phyloP scores from a whole-genome alignment of 1,284 basidiomycete genomes.

The Trichosporon inkin region DNA sequence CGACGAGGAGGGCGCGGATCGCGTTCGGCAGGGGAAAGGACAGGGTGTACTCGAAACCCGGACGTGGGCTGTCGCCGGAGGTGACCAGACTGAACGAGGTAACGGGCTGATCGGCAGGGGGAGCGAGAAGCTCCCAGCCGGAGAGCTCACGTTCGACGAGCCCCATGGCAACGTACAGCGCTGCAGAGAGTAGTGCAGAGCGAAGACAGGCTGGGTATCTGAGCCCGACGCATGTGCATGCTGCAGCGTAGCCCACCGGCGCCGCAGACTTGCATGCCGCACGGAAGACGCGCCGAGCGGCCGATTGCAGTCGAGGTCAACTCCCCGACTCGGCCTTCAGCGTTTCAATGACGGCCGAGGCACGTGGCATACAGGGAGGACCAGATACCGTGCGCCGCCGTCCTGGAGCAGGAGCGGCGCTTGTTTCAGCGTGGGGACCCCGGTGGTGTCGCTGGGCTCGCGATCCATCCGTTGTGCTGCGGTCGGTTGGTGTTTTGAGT shows the following conservation, averaged over 20 bases:
- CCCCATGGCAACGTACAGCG: slow-evolving; percentile 15
- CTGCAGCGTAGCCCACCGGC: too few relatives aligned
- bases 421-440: background rate
- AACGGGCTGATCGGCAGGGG: slow-evolving; percentile 19
- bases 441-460: background rate
- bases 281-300: too few relatives aligned
- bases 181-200: background rate
- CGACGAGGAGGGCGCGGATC: slow-evolving; percentile 42
- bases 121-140: slow-evolving; percentile 14
- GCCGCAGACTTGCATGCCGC: too few relatives aligned
- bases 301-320: too few relatives aligned
- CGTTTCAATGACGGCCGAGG: background rate
- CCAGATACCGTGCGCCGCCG: background rate
- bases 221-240: background rate
- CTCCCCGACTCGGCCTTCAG: background rate
- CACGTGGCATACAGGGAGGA: slow-evolving; percentile 1
- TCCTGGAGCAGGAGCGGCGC: too few relatives aligned
- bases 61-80: slow-evolving; percentile 20
- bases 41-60: slow-evolving; percentile 43
- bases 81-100: slow-evolving; percentile 32
- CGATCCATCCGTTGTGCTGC: background rate
- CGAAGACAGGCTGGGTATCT: background rate
- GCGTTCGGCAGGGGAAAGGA: slow-evolving; percentile 42
- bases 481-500: background rate
- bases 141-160: slow-evolving; percentile 30